Percentiles rank a stretch among this genome's conserved stretches.
Evolutionary conservation across 2,329 filamentous ascomycete genomes (phyloP).

Genomic region (Cercospora canescens): DNA sequence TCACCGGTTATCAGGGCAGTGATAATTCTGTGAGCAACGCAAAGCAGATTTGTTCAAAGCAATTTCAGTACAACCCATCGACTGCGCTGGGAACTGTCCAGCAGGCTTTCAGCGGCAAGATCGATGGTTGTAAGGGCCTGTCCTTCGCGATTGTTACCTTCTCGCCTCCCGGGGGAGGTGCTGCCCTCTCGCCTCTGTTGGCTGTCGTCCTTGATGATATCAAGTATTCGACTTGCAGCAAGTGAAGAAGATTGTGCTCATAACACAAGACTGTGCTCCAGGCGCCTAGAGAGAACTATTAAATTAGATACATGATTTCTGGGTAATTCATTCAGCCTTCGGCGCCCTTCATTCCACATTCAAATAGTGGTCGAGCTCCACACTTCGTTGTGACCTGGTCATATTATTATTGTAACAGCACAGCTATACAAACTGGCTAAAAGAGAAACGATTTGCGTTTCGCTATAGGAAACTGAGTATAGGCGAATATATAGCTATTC

Average conservation of each 20-base stretch:
- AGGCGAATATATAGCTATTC: too few relatives aligned
- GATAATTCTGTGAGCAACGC: slow-evolving; percentile 11
- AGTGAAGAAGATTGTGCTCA: not conserved
- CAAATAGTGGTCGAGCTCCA: too few relatives aligned
- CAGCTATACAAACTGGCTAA: too few relatives aligned
- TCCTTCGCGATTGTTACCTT: slow-evolving; percentile 5
- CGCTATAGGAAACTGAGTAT: too few relatives aligned
- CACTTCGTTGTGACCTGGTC: too few relatives aligned
- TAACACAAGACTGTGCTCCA: too few relatives aligned
- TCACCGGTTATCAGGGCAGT: slow-evolving; percentile 12
- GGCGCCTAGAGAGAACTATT: too few relatives aligned
- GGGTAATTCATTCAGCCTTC: too few relatives aligned
- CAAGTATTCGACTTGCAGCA: slow-evolving; percentile 6
- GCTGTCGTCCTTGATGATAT: slow-evolving; percentile 3
- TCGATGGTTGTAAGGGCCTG: not conserved
- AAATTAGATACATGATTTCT: too few relatives aligned
- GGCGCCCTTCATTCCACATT: too few relatives aligned
- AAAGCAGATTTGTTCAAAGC: slow-evolving; percentile 6
- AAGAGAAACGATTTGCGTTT: too few relatives aligned
- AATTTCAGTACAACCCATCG: slow-evolving; percentile 10
- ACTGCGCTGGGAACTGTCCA: not conserved
- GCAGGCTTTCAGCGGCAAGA: slow-evolving; percentile 5
- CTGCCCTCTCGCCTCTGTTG: not conserved
- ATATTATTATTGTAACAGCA: too few relatives aligned
- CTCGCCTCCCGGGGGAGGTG: not conserved